These are phyloP conservation scores for Anastatica hierochuntica DNA, from an alignment of 345 rosid species.

Conservation along the genomic window DNA sequence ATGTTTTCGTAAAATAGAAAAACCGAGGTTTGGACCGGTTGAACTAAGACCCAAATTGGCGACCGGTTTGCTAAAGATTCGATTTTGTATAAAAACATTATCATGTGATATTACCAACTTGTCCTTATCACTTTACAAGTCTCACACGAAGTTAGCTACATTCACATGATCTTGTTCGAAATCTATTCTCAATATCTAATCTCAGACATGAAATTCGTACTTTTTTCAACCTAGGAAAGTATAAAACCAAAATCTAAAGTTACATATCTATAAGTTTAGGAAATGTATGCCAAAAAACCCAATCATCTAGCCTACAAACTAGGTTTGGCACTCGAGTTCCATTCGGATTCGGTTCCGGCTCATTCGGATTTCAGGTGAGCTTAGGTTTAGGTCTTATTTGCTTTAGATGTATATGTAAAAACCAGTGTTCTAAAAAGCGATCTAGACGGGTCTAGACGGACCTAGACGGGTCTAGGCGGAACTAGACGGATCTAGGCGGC, in stretches of 20 bases:
- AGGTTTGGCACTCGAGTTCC: too few relatives aligned
- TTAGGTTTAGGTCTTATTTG: too few relatives aligned
- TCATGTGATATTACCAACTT: slow-evolving; percentile 1
- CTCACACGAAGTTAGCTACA: background rate
- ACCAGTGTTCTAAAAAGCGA: too few relatives aligned
- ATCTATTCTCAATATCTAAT: slow-evolving; percentile 4
- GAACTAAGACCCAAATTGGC: background rate
- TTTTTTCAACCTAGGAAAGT: background rate
- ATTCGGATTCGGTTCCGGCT: too few relatives aligned
- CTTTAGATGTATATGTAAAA: too few relatives aligned
- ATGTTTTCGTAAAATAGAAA: too few relatives aligned
- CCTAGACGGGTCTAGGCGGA: too few relatives aligned
- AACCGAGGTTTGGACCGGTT: background rate
- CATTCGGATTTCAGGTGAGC: too few relatives aligned
- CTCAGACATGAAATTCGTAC: background rate
- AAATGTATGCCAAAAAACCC: too few relatives aligned
- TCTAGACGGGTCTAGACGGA: too few relatives aligned
- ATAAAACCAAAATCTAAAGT: background rate
- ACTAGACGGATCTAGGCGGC: too few relatives aligned
- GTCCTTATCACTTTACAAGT: background rate
- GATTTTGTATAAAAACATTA: background rate
- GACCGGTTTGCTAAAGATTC: background rate
- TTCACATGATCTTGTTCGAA: slow-evolving; percentile 1
- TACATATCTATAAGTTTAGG: background rate
- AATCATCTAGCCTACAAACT: too few relatives aligned